Evolutionary conservation across 805 yeast species (phyloP).

Genomic region (Dipodascopsis uninucleata): DNA sequence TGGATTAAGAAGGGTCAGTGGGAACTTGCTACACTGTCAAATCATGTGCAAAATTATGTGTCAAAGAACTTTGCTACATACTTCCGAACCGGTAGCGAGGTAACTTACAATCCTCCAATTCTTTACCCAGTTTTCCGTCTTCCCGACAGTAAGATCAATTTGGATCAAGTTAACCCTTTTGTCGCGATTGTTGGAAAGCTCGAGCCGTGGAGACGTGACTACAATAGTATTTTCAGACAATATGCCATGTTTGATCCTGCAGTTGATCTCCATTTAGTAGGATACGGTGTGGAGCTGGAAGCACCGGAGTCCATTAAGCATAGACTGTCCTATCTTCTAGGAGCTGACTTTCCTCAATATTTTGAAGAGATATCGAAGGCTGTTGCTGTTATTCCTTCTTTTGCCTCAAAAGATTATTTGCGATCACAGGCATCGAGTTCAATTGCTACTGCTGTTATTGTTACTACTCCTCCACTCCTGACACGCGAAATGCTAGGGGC

Average conservation of each 20-base stretch:
- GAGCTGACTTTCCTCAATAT: conserved; percentile 18
- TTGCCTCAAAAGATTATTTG: conserved; percentile 14
- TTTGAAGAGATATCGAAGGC: conserved; percentile 12
- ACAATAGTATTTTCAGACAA: conserved; percentile 14
- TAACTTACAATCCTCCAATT: conserved; percentile 11
- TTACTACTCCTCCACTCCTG: conserved; percentile 17
- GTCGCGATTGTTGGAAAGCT: conserved; percentile 22
- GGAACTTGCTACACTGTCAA: conserved; percentile 20
- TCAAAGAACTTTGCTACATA: conserved; percentile 12
- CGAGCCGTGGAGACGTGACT: conserved; percentile 27
- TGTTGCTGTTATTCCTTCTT: conserved; percentile 20
- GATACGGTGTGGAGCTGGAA: conserved; percentile 8
- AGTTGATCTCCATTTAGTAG: conserved; percentile 13
- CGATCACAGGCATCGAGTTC: conserved; percentile 22
- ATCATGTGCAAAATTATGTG: conserved; percentile 18
- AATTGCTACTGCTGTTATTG: conserved; percentile 20
- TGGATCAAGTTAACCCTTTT: conserved; percentile 15
- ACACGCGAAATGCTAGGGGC: conserved; percentile 15
- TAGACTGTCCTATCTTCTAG: conserved; percentile 4
- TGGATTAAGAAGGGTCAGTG: conserved; percentile 19
- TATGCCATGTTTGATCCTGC: conserved; percentile 8
- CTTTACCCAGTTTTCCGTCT: conserved; percentile 18
- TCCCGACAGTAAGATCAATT: conserved; percentile 3
- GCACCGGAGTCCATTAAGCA: conserved; percentile 11
- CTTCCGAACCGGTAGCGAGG: conserved; percentile 6